Base-by-base conservation (phyloP, 306 rosid genomes). In the Rosa rugosa region DNA sequence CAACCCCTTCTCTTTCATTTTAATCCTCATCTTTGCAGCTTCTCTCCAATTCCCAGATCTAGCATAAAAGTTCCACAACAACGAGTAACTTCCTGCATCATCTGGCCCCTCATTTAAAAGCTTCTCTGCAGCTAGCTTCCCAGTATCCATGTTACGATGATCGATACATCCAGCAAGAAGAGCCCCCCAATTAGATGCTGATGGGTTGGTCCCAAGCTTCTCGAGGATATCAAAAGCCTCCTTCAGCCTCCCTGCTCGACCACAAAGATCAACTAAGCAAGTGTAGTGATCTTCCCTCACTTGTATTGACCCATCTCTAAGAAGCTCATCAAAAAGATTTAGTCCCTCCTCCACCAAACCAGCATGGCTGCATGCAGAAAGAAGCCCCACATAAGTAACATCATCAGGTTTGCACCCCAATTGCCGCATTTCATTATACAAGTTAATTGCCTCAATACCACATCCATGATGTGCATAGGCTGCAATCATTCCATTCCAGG, bases 401-500 rank as follows among this genome's bases (percentile, higher is more conserved):
- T 76, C 86, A 69, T 82, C 75, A 11, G 88, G 88, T 45, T 69
- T 67, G 76, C 79, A 73, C 41, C 87, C 85, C 4, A 54, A 75
- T 40, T 57, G 42, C 66, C 23, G 79, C 84, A 87, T 79, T 75
- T 85, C 87, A 46, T 87, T 68, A 34, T 83, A 87, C 79, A 87
- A 68, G 46, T 74, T 20, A 69, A 87, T 75, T 56, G 87, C 88
- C 72, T 87, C 84, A 11, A 20, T 46, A 25, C 91, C 91, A 10
- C 81, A 76, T 73, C 91, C 91, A 54, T 87, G 87, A 70, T 87
- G 88, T 10, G 87, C 86, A 78, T 85, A 87, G 27, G 91, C 91
- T 50, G 91, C 88, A 63, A 87, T 83, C 91, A 87, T 87, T 40
- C 88, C 87, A 41, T 85, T 87, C 91, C 91, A 87, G 31, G 85